These are phyloP conservation scores for Neurospora discreta DNA, from an alignment of 495 filamentous ascomycete species.

Conservation along the genomic window DNA sequence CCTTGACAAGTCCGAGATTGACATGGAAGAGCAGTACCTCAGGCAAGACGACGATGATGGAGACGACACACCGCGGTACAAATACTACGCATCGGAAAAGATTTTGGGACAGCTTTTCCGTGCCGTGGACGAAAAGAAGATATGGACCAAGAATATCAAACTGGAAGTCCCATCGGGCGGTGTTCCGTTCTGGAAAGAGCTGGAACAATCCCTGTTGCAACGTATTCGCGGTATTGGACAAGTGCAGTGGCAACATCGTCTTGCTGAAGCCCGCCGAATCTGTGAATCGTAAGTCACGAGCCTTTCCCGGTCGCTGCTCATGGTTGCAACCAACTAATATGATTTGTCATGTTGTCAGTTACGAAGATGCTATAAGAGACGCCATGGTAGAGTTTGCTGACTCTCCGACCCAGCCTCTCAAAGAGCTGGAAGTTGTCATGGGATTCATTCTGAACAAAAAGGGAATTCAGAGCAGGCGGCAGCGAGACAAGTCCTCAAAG, in stretches of 20 bases:
- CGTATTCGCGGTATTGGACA: slow-evolving; percentile 9
- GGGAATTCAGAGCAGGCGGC: slow-evolving; percentile 44
- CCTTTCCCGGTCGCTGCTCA: neutral
- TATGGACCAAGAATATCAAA: slow-evolving; percentile 48
- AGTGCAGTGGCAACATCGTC: slow-evolving; percentile 21
- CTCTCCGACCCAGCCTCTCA: slow-evolving; percentile 44
- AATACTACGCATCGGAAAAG: slow-evolving; percentile 59
- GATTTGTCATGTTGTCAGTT: slow-evolving; percentile 31
- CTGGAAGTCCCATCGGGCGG: slow-evolving; percentile 9
- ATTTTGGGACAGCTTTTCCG: slow-evolving; percentile 64
- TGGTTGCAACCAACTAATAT: neutral
- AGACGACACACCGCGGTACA: slow-evolving; percentile 39
- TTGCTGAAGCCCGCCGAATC: slow-evolving; percentile 39
- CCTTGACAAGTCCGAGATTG: no score
- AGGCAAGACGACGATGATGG: slow-evolving; percentile 29
- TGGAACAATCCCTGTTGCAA: neutral
- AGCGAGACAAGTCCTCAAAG: slow-evolving; percentile 49
- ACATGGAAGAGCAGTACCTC: no score
- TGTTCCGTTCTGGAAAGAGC: slow-evolving; percentile 24
- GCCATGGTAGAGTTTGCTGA: slow-evolving; percentile 49
- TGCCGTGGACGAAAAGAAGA: slow-evolving; percentile 58
- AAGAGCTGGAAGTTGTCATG: slow-evolving; percentile 66
- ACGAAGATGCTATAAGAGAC: slow-evolving; percentile 48
- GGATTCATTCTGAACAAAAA: slow-evolving; percentile 59
- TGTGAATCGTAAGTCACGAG: slow-evolving; percentile 38